These are phyloP conservation scores for Penicillium concentricum DNA, from an alignment of 2,329 filamentous ascomycete genomes.

Conservation along the genomic window DNA sequence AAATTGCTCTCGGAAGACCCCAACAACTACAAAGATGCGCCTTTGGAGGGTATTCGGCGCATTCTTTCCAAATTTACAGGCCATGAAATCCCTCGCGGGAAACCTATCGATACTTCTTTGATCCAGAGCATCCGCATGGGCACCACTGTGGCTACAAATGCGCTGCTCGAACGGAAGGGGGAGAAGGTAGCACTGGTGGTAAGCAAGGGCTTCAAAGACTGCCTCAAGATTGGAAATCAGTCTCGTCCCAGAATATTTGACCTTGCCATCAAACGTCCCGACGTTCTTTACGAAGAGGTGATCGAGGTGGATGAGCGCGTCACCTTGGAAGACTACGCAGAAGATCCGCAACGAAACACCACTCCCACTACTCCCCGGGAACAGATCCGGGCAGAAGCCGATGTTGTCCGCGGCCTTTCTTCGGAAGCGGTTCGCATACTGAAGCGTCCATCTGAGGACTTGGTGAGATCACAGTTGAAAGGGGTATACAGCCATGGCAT, in stretches of 20 bases:
- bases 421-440: conserved; percentile 74
- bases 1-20: conserved; percentile 90
- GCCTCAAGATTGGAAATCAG: conserved; percentile 86
- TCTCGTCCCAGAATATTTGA: conserved; percentile 88
- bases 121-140: conserved; percentile 96
- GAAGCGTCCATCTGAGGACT: conserved; percentile 56
- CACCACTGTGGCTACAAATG: conserved; percentile 92
- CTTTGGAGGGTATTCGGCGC: conserved; percentile 84
- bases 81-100: conserved; percentile 73
- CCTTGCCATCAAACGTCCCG: conserved; percentile 79
- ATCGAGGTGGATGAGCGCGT: conserved; percentile 91
- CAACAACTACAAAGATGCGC: conserved; percentile 85
- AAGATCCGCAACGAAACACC: conserved; percentile 69
- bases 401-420: conserved; percentile 68
- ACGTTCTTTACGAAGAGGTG: conserved; percentile 80
- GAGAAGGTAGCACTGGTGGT: conserved; percentile 85
- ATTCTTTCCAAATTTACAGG: conserved; percentile 76
- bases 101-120: conserved; percentile 74
- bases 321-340: conserved; percentile 86
- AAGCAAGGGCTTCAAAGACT: conserved; percentile 84
- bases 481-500: conserved; percentile 69
- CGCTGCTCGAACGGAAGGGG: conserved; percentile 83
- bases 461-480: conserved; percentile 60
- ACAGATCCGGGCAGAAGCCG: conserved; percentile 45
- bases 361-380: conserved; percentile 47